These are phyloP conservation scores for Logfia minima DNA, from an alignment of 129 eudicot species.

Conservation along the genomic window DNA sequence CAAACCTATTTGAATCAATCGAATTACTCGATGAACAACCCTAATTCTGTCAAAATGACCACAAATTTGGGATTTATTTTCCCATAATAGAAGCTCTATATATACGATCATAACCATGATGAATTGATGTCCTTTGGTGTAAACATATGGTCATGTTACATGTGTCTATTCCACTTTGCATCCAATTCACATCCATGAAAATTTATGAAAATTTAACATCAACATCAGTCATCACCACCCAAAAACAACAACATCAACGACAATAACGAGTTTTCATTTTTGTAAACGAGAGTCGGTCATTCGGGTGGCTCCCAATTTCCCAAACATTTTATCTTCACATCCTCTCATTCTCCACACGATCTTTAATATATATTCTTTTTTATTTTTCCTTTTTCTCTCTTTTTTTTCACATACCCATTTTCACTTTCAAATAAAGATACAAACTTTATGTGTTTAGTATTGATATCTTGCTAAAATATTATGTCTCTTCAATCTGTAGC, in stretches of 20 bases:
- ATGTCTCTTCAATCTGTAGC: constrained; percentile 68
- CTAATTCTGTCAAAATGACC: not conserved
- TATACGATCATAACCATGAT: not conserved
- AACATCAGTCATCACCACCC: not conserved
- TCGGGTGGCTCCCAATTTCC: constrained; percentile 64
- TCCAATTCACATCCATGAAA: constrained; percentile 22
- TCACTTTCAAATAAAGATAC: not conserved
- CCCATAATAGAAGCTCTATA: not conserved
- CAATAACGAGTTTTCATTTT: not conserved
- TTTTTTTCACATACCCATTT: constrained; percentile 2
- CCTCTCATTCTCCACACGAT: constrained; percentile 78
- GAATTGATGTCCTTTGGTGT: constrained; percentile 33
- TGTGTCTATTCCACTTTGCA: constrained; percentile 26
- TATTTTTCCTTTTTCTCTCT: constrained; percentile 9
- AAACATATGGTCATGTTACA: constrained; percentile 22
- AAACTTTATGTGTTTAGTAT: constrained; percentile 10
- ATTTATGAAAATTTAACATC: not conserved
- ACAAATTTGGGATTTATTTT: not conserved
- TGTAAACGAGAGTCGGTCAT: constrained; percentile 16
- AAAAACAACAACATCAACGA: not conserved
- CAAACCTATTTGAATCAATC: too few species aligned
- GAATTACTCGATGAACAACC: not conserved
- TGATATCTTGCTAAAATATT: constrained; percentile 6
- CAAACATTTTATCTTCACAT: constrained; percentile 55
- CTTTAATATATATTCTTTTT: not conserved